These are phyloP conservation scores for Crucibulum laeve DNA, from an alignment of 768 basidiomycete genomes.

Conservation along the genomic window DNA sequence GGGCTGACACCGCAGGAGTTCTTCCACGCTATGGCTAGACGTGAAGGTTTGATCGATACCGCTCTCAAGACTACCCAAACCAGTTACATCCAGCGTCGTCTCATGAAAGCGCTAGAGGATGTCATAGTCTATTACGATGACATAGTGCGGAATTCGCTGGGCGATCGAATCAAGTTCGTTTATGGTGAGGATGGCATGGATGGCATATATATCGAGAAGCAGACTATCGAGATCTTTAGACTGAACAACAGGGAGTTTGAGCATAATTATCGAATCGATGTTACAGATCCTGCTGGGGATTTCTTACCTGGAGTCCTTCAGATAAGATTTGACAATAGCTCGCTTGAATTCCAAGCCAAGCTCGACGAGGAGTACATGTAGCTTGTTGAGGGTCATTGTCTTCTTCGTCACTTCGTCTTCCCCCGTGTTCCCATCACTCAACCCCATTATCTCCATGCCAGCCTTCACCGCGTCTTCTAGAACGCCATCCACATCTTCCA, in stretches of 20 bases:
- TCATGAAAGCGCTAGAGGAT: conserved; percentile 97
- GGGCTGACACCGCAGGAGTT: conserved; percentile 97
- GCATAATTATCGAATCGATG: conserved; percentile 91
- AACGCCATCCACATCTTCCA: conserved; percentile 97
- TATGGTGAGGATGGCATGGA: conserved; percentile 99
- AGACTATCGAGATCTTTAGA: conserved; percentile 86
- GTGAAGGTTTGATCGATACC: conserved; percentile 98
- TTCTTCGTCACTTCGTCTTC: conserved; percentile 83
- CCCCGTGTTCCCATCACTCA: conserved; percentile 63
- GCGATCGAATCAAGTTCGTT: conserved; percentile 92
- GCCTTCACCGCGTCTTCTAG: conserved; percentile 91
- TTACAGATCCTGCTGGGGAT: conserved; percentile 76
- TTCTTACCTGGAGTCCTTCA: conserved; percentile 80
- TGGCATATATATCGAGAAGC: conserved; percentile 94
- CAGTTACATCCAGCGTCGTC: conserved; percentile 95
- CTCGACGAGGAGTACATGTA: conserved; percentile 68
- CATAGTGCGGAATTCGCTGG: conserved; percentile 94
- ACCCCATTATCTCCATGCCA: conserved; percentile 90
- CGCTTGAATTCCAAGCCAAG: conserved; percentile 75
- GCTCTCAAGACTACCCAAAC: conserved; percentile 99
- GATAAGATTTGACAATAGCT: conserved; percentile 82
- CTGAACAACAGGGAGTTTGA: conserved; percentile 82
- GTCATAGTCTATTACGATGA: conserved; percentile 98
- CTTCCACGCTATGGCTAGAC: conserved; percentile 99
- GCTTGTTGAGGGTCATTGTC: conserved; percentile 68